Evolutionary conservation across 129 eudicot species (phyloP).

Genomic region (Gnaphalium uliginosum): DNA sequence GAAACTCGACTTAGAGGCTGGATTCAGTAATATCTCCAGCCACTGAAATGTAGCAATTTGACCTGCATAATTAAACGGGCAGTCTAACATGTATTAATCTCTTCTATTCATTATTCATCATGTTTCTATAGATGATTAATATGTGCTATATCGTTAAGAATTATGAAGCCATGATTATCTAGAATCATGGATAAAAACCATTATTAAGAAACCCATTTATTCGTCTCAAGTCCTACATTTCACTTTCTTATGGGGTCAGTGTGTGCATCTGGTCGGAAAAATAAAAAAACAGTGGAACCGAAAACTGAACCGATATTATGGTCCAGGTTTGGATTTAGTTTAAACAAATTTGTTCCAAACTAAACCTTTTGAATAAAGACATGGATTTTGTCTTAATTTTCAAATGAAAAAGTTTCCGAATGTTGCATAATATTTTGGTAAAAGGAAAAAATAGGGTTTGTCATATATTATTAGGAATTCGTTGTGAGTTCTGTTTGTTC

Average conservation of each 20-base stretch:
- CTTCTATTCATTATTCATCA: not conserved
- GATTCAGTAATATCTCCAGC: not conserved
- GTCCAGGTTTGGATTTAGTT: not conserved
- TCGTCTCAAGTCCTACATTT: not conserved
- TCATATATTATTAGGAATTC: not conserved
- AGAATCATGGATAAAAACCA: not conserved
- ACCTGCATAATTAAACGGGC: not conserved
- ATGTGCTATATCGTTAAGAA: not conserved
- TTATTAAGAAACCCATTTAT: not conserved
- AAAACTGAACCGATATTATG: not conserved
- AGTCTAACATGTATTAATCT: not conserved
- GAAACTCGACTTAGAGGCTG: not conserved
- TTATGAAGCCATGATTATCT: not conserved
- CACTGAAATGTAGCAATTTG: too few species aligned
- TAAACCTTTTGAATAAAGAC: not conserved
- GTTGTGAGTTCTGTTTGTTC: constrained; percentile 12
- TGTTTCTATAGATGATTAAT: not conserved
- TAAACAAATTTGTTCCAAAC: not conserved
- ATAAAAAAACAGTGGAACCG: not conserved
- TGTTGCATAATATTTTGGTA: not conserved
- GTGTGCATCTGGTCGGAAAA: not conserved
- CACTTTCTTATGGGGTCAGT: not conserved
- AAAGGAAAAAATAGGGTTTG: too few species aligned
- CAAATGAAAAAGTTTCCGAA: not conserved
- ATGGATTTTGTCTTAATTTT: not conserved